Evolutionary conservation across 257 asterid species (phyloP).

Genomic region (Parsonsia alboflavescens): DNA sequence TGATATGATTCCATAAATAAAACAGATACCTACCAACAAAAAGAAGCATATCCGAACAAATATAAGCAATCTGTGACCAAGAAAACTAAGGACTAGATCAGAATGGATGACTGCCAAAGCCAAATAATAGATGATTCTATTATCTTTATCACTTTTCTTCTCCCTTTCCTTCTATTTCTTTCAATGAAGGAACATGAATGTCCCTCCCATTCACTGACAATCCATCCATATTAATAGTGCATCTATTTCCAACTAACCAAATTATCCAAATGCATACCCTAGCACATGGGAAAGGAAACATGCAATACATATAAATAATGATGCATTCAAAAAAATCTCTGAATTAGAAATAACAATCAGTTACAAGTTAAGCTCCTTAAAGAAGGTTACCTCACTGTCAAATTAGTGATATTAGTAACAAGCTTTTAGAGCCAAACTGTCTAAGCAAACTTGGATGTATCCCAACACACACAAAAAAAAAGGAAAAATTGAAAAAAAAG

Average conservation of each 20-base stretch:
- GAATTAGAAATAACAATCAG: neutral
- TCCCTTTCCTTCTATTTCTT: too few relatives aligned
- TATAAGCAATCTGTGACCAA: slow-evolving; percentile 1
- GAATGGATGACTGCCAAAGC: neutral
- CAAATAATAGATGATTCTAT: neutral
- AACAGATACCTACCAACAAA: neutral
- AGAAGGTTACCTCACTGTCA: neutral
- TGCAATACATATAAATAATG: neutral
- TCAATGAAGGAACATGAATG: too few relatives aligned
- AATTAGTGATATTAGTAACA: neutral
- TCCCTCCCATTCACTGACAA: too few relatives aligned
- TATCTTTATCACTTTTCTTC: neutral
- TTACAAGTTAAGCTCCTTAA: neutral
- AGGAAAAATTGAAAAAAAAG: too few relatives aligned
- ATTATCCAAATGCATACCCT: neutral
- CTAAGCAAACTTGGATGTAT: neutral
- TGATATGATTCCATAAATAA: neutral
- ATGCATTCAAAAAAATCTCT: neutral
- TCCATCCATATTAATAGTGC: neutral
- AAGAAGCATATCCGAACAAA: neutral
- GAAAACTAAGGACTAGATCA: neutral
- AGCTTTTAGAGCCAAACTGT: neutral
- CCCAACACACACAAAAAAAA: neutral
- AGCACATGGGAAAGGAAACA: neutral
- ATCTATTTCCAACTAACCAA: neutral